A percentile compares a stretch with the other conserved stretches of the same genome.
phyloP scores from a whole-genome alignment of 345 rosid genomes.

The Brassica rapa region DNA sequence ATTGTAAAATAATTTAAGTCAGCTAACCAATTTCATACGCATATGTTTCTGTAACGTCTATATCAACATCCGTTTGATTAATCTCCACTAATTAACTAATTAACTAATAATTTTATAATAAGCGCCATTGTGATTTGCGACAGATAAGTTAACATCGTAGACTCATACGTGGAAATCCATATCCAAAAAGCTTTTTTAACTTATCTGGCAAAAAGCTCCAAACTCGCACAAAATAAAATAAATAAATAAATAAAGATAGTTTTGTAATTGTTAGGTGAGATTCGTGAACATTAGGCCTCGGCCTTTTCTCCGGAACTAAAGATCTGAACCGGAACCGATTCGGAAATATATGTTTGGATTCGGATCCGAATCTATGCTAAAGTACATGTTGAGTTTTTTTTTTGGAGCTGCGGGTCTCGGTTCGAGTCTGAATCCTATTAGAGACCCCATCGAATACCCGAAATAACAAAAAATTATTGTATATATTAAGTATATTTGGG shows the following conservation, averaged over 20 bases:
- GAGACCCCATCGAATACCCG: too few relatives aligned
- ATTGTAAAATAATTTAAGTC: background rate
- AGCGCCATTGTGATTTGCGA: background rate
- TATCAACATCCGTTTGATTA: slow-evolving; percentile 2
- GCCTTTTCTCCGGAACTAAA: too few relatives aligned
- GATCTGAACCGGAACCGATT: too few relatives aligned
- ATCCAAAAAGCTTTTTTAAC: slow-evolving; percentile 17
- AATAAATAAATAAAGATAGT: too few relatives aligned
- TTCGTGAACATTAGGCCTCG: background rate
- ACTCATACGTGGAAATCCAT: slow-evolving; percentile 34
- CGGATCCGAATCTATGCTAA: too few relatives aligned
- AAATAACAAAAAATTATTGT: too few relatives aligned
- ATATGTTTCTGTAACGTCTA: background rate
- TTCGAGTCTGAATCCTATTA: too few relatives aligned
- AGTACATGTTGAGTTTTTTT: too few relatives aligned
- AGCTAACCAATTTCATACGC: slow-evolving; percentile 25
- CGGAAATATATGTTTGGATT: too few relatives aligned
- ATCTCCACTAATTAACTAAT: background rate
- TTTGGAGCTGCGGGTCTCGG: too few relatives aligned
- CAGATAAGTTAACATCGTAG: slow-evolving; percentile 1
- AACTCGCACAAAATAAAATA: too few relatives aligned
- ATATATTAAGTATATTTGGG: too few relatives aligned
- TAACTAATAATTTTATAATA: background rate
- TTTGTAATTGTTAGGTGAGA: background rate
- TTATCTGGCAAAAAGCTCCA: background rate